Conservation (phyloP, 2,329 filamentous ascomycete genomes). For the Arthroderma sp. region DNA sequence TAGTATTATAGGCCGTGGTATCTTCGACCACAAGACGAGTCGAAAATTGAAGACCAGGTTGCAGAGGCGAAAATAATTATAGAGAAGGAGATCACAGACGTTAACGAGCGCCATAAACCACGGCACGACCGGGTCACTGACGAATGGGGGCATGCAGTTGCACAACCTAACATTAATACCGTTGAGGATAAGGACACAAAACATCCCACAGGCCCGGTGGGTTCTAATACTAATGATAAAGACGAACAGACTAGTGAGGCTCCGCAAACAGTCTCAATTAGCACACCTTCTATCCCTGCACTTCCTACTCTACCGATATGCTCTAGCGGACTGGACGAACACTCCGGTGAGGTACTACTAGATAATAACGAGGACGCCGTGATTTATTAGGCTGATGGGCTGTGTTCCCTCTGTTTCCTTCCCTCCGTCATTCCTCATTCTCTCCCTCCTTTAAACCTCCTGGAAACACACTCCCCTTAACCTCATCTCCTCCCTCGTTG, state of each 20-base stretch:
- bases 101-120: conserved; percentile 38
- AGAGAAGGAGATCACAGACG: conserved; percentile 52
- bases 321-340: conserved; percentile 41
- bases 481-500: neutral
- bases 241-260: conserved; percentile 4
- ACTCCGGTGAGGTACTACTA: conserved; percentile 64
- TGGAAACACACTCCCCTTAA: neutral
- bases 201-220: conserved; percentile 19
- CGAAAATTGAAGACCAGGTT: conserved; percentile 58
- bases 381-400: conserved; percentile 51
- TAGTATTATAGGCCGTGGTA: conserved; percentile 85
- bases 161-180: neutral
- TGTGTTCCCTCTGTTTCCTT: neutral
- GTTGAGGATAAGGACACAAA: conserved; percentile 8
- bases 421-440: neutral
- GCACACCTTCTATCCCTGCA: neutral
- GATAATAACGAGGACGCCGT: conserved; percentile 83
- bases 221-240: conserved; percentile 15
- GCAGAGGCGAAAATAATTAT: conserved; percentile 52
- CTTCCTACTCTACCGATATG: conserved; percentile 22
- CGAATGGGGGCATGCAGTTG: conserved; percentile 12
- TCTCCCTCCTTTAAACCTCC: neutral
- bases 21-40: conserved; percentile 55
- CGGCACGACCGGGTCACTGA: conserved; percentile 22
- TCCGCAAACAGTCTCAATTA: neutral